Percentiles rank a stretch among this genome's conserved stretches.
phyloP scores from a whole-genome alignment of 495 filamentous ascomycete species.

The Penicillium steckii region DNA sequence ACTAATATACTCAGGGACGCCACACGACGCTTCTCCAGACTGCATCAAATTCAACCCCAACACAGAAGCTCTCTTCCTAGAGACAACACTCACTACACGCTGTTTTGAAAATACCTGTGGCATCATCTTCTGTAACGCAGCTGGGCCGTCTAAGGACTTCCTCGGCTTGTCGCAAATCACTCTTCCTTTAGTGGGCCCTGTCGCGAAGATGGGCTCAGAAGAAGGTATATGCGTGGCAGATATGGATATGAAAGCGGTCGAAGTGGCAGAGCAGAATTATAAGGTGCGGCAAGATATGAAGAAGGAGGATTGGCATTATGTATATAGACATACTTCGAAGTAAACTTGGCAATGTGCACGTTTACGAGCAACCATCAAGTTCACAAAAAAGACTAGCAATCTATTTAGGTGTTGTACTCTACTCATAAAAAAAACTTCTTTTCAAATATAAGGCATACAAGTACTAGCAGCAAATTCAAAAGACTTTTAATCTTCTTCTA shows the following conservation, averaged over 20 bases:
- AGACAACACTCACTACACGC: conserved; percentile 62
- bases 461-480: no score
- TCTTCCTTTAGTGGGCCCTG: conserved; percentile 68
- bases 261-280: conserved; percentile 77
- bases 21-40: conserved; percentile 56
- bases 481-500: background rate
- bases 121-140: conserved; percentile 75
- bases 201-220: conserved; percentile 56
- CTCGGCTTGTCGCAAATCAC: conserved; percentile 72
- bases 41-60: conserved; percentile 56
- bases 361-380: no score
- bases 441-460: no score
- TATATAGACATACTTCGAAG: conserved; percentile 46
- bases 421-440: no score
- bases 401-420: no score
- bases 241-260: conserved; percentile 68
- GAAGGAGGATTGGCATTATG: conserved; percentile 77
- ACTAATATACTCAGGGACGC: conserved; percentile 26
- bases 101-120: conserved; percentile 82
- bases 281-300: conserved; percentile 71
- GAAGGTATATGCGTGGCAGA: conserved; percentile 77
- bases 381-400: no score
- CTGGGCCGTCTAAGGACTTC: conserved; percentile 52
- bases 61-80: conserved; percentile 69
- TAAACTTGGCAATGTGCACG: background rate